Evolutionary conservation across 2,329 filamentous ascomycete genomes (phyloP).

Genomic region (Penicillium sp.): DNA sequence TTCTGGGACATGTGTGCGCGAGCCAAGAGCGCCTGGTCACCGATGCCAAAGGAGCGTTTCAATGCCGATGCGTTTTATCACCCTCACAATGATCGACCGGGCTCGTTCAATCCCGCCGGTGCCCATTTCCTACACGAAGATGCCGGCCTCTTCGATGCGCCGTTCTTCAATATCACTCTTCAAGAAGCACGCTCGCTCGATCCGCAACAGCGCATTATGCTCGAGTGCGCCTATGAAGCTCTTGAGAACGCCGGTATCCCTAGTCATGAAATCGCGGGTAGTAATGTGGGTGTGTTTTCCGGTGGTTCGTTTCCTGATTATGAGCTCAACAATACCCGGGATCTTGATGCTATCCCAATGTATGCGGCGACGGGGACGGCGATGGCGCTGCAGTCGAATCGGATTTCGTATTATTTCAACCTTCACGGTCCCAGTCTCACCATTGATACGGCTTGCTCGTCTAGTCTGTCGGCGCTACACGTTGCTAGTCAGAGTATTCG

Average conservation of each 20-base stretch:
- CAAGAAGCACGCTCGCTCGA: conserved; percentile 23
- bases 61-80: conserved; percentile 21
- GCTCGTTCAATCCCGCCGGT: conserved; percentile 20
- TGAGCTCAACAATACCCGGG: conserved; percentile 19
- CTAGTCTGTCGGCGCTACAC: conserved; percentile 25
- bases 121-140: conserved; percentile 28
- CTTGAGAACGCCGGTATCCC: conserved; percentile 26
- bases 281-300: conserved; percentile 21
- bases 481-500: conserved; percentile 23
- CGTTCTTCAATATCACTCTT: conserved; percentile 27
- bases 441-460: conserved; percentile 29
- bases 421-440: conserved; percentile 27
- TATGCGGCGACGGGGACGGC: conserved; percentile 21
- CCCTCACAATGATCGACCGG: conserved; percentile 18
- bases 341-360: conserved; percentile 21
- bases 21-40: conserved; percentile 19
- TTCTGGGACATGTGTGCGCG: conserved; percentile 23
- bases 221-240: conserved; percentile 27
- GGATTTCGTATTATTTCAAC: conserved; percentile 29
- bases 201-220: conserved; percentile 24
- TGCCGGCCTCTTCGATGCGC: conserved; percentile 23
- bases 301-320: conserved; percentile 23
- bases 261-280: conserved; percentile 16
- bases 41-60: conserved; percentile 20
- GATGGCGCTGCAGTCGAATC: conserved; percentile 23